phyloP scores from a whole-genome alignment of 2,329 filamentous ascomycete species.

The Diaporthe sp. region DNA sequence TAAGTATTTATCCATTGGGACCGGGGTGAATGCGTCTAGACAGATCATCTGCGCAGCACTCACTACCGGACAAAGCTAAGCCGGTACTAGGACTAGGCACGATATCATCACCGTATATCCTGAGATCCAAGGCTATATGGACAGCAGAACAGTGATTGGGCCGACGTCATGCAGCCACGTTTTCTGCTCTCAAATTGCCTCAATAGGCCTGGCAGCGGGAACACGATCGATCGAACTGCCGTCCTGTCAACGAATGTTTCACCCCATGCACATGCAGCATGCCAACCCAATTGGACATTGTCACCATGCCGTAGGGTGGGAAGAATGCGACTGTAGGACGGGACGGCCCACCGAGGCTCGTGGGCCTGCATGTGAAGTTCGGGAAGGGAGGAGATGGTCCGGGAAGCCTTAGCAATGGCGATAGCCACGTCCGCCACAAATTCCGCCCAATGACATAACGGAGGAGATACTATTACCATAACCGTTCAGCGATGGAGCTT shows the following conservation, averaged over 20 bases:
- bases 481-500: neutral
- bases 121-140: neutral
- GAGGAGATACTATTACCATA: too few relatives aligned
- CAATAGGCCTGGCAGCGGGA: slow-evolving; percentile 11
- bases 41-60: neutral
- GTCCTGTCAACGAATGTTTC: neutral
- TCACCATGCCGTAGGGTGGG: neutral
- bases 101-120: neutral
- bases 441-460: neutral
- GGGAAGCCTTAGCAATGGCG: neutral
- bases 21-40: neutral
- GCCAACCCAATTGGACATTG: neutral
- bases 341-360: slow-evolving; percentile 21
- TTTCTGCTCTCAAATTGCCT: neutral
- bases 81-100: neutral
- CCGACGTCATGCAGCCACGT: neutral
- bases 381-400: neutral
- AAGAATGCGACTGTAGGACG: neutral
- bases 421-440: neutral
- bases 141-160: neutral
- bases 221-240: slow-evolving; percentile 11
- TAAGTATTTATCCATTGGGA: neutral
- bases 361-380: slow-evolving; percentile 5
- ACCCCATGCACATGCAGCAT: neutral
- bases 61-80: neutral